Percentiles rank a stretch among this genome's conserved stretches.
These are phyloP conservation scores for Penicillium capsulatum DNA, from an alignment of 2,329 filamentous ascomycete genomes.

Conservation along the genomic window DNA sequence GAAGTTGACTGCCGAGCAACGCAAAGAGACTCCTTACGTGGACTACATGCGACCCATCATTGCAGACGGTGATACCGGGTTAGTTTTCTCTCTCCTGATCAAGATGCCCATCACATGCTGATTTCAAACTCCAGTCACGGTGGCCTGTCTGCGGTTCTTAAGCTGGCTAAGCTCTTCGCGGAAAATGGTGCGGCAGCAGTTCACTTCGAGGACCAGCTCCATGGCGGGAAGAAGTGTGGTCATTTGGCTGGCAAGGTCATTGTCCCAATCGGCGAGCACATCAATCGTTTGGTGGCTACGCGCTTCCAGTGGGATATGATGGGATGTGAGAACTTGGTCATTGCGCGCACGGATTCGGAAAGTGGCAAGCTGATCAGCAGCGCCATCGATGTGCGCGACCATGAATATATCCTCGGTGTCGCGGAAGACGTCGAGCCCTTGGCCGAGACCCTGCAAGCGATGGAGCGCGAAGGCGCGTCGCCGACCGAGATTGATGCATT, in stretches of 20 bases:
- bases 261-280: slow-evolving; percentile 90
- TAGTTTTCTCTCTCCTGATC: slow-evolving; percentile 13
- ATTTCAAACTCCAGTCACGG: slow-evolving; percentile 61
- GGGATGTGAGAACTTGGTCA: slow-evolving; percentile 90
- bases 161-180: slow-evolving; percentile 94
- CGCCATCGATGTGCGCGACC: slow-evolving; percentile 87
- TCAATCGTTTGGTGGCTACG: slow-evolving; percentile 86
- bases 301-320: slow-evolving; percentile 98
- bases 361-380: slow-evolving; percentile 86
- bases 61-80: slow-evolving; percentile 89
- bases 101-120: background rate
- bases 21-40: slow-evolving; percentile 71
- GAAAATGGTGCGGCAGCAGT: slow-evolving; percentile 95
- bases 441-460: slow-evolving; percentile 80
- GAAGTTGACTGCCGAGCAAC: slow-evolving; percentile 69
- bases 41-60: slow-evolving; percentile 95
- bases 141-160: slow-evolving; percentile 85
- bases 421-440: slow-evolving; percentile 74
- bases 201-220: slow-evolving; percentile 96
- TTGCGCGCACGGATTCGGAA: slow-evolving; percentile 93
- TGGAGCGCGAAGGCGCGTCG: slow-evolving; percentile 75
- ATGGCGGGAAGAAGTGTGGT: slow-evolving; percentile 97
- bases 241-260: slow-evolving; percentile 95
- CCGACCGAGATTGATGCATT: slow-evolving; percentile 79
- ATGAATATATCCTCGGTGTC: slow-evolving; percentile 87